A percentile compares a stretch with the other conserved stretches of the same genome.
phyloP scores from a whole-genome alignment of 2,329 filamentous ascomycete species.

The Fusarium torulosum region DNA sequence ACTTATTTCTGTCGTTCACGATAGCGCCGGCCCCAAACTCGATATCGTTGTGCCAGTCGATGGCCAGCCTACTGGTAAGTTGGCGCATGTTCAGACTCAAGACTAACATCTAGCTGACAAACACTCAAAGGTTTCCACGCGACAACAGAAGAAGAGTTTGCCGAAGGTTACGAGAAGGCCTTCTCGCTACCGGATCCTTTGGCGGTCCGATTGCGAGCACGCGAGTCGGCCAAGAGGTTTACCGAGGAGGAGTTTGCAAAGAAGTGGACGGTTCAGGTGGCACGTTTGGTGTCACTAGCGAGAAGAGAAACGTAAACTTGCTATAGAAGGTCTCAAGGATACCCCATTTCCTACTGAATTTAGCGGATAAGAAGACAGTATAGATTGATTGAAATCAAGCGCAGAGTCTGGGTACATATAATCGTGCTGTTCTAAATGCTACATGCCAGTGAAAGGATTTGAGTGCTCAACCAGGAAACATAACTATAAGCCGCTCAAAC shows the following conservation, averaged over 20 bases:
- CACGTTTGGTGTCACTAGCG: constrained; percentile 71
- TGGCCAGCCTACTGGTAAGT: constrained; percentile 79
- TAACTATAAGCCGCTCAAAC: background rate
- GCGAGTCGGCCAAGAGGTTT: constrained; percentile 84
- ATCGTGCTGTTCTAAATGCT: constrained; percentile 1
- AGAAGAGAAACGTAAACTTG: constrained; percentile 41
- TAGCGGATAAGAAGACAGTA: constrained; percentile 23
- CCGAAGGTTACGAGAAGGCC: constrained; percentile 82
- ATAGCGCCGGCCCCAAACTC: constrained; percentile 91
- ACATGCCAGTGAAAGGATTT: background rate
- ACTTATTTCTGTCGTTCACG: constrained; percentile 90
- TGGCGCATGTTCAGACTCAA: background rate
- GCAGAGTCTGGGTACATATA: background rate
- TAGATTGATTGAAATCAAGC: constrained; percentile 33
- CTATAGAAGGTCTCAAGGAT: constrained; percentile 53
- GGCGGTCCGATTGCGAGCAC: constrained; percentile 80
- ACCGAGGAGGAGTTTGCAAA: constrained; percentile 86
- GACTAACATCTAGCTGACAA: background rate
- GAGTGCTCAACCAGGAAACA: background rate
- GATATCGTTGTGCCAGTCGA: constrained; percentile 91
- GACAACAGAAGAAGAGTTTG: constrained; percentile 81
- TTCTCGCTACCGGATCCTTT: constrained; percentile 78
- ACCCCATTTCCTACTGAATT: constrained; percentile 49
- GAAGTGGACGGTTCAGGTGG: constrained; percentile 82
- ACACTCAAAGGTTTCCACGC: constrained; percentile 80